Conservation (phyloP, 2,329 filamentous ascomycete genomes). For the Diaporthe eres region DNA sequence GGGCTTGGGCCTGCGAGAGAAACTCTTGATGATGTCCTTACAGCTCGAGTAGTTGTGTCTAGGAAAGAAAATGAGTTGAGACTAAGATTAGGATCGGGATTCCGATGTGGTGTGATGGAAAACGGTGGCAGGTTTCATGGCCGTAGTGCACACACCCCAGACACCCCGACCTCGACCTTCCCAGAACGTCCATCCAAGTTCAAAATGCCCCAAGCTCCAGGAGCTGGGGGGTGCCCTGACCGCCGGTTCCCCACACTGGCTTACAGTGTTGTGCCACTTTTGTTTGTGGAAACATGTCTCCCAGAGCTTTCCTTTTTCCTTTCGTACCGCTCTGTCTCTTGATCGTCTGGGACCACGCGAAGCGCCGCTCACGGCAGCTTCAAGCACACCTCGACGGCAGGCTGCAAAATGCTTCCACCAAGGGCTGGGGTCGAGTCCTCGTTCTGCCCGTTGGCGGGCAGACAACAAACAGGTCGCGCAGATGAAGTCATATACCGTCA, state of each 20-base stretch:
- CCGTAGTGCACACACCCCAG: slow-evolving; percentile 13
- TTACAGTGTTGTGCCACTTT: not conserved
- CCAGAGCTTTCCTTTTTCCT: not conserved
- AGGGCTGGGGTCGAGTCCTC: not conserved
- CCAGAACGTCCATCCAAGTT: not conserved
- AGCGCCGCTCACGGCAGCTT: not conserved
- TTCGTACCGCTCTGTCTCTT: not conserved
- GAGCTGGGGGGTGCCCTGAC: slow-evolving; percentile 19
- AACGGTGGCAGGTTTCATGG: slow-evolving; percentile 41
- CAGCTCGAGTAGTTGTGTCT: slow-evolving; percentile 10
- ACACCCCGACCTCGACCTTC: not conserved
- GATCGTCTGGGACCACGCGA: not conserved
- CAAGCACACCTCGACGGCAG: not conserved
- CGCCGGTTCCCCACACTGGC: slow-evolving; percentile 28
- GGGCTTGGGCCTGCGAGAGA: slow-evolving; percentile 26
- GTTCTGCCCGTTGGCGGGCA: not conserved
- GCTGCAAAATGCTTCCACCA: not conserved
- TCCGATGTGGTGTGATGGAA: slow-evolving; percentile 36
- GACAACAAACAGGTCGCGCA: not conserved
- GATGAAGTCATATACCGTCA: slow-evolving; percentile 8
- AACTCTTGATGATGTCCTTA: slow-evolving; percentile 8
- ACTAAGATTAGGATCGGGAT: slow-evolving; percentile 19
- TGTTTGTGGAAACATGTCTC: slow-evolving; percentile 4
- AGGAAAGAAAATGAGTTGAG: slow-evolving; percentile 12
- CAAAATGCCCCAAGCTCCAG: not conserved